Evolutionary conservation across 2,329 filamentous ascomycete genomes (phyloP), one percentile per base, ranked within the genome.

Genomic region (Thielaviopsis musarum): DNA sequence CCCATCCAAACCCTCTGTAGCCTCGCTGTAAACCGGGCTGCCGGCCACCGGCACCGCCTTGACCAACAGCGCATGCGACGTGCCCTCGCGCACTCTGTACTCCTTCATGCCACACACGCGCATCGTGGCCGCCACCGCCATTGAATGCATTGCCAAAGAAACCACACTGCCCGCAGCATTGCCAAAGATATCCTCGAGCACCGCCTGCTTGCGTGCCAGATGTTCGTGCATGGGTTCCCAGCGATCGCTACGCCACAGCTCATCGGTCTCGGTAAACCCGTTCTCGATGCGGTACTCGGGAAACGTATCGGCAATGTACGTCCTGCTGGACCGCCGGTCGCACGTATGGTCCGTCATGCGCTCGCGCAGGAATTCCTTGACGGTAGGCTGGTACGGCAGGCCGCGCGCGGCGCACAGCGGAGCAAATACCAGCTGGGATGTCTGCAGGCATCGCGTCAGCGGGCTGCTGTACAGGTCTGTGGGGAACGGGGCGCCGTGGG

Each of bases 311-410:
- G 68, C 68, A 62, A 85, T 81, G 66, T 71, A 75, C 0, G 73
- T 70, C 52, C 71, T 72, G 7, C 70, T 67, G 56, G 74, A 75
- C 17, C 81, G 73, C 17, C 77, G 73, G 66, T 85, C 81, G 66
- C 82, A 85, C 0, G 80, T 84, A 66, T 84, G 81, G 58, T 77
- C 72, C 9, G 78, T 81, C 60, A 82, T 74, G 2, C 77, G 75
- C 66, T 85, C 82, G 21, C 82, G 73, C 15, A 84, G 70, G 4
- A 75, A 66, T 61, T 84, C 81, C 66, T 81, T 83, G 65, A 85
- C 68, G 1, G 74, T 69, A 0, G 80, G 79, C 5, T 67, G 69
- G 62, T 80, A 81, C 0, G 71, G 70, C 12, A 64, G 65, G 67
- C 48, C 75, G 63, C 59, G 70, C 56, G 64, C 61, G 13, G 64